phyloP scores from a whole-genome alignment of 305 asterid genomes.

The Fraxinus albicans region DNA sequence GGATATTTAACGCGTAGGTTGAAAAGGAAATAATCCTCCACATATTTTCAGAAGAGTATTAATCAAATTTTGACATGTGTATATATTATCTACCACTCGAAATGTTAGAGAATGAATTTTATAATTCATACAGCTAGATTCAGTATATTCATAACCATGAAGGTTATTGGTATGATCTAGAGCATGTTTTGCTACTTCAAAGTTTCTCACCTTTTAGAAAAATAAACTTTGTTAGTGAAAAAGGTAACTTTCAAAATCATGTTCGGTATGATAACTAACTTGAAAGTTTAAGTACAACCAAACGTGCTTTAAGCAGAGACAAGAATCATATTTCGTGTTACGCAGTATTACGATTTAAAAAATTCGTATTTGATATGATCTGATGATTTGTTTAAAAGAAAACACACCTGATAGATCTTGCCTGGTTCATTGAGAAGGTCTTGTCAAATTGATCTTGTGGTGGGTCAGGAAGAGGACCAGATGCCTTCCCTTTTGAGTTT shows the following conservation, averaged over 20 bases:
- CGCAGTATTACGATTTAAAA: background rate
- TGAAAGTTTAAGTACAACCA: background rate
- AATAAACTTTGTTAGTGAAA: background rate
- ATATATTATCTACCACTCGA: background rate
- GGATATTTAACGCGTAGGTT: background rate
- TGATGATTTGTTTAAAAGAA: background rate
- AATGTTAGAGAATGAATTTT: background rate
- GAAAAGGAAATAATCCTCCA: background rate
- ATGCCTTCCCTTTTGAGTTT: slow-evolving; percentile 82
- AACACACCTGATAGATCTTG: slow-evolving; percentile 81
- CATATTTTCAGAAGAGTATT: background rate
- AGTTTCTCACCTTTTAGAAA: background rate
- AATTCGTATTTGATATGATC: background rate
- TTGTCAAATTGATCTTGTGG: slow-evolving; percentile 86
- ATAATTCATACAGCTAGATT: background rate
- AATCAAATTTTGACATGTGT: background rate
- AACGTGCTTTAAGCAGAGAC: background rate
- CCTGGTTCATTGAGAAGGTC: slow-evolving; percentile 95
- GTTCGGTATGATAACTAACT: background rate
- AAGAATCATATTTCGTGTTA: background rate
- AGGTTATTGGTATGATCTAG: background rate
- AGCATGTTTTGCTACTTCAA: background rate
- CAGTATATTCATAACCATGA: background rate
- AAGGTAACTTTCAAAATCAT: background rate
- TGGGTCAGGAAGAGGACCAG: slow-evolving; percentile 86